Evolutionary conservation across 2,329 filamentous ascomycete genomes (phyloP), one percentile per base, ranked within the genome.

Genomic region (Albifimbria verrucaria): DNA sequence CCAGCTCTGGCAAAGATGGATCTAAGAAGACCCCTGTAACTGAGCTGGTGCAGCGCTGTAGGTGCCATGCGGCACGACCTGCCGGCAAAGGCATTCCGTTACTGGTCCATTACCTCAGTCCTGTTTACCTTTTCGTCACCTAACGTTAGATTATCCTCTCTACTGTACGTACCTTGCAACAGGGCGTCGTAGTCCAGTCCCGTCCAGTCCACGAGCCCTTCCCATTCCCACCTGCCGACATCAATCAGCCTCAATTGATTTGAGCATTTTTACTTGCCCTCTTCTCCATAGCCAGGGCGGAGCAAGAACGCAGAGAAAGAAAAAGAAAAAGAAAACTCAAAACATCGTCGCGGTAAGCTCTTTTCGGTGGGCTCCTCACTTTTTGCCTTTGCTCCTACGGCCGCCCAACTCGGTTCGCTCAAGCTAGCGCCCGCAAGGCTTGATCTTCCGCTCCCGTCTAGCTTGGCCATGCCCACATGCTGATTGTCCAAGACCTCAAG

Each of bases 401-500:
- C n/a, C 32, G 32, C 18, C 32, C 15, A 17, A 17, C 32, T 32
- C 26, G 7, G 32, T 12, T 39, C 12, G 7, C n/a, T 24, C 43
- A 10, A 10, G 21, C 43, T 46, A n/a, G 18, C 21, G 21, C 21
- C 43, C 20, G 21, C 24, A 48, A 24, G 24, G 45, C 45, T 26
- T 47, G 42, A 17, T 43, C 45, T 18, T 49, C 23, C 46, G 17
- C 22, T 25, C 22, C 12, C 2, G 21, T 15, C 45, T 17, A 24
- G 21, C 25, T 48, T 41, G 41, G 24, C 47, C 51, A 55, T 63
- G 58, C 57, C 56, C 67, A 57, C 63, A 78, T 81, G 75, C 78
- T 83, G 66, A 81, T 82, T 61, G 72, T 78, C 57, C 70, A 79
- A 67, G 76, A 80, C 65, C 70, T 79, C 53, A 74, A 72, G 61